Percentiles rank a stretch among this genome's conserved stretches.
Evolutionary conservation across 192 early-diverging fungal species (phyloP).

Genomic region (Gamsiella multidivaricata): DNA sequence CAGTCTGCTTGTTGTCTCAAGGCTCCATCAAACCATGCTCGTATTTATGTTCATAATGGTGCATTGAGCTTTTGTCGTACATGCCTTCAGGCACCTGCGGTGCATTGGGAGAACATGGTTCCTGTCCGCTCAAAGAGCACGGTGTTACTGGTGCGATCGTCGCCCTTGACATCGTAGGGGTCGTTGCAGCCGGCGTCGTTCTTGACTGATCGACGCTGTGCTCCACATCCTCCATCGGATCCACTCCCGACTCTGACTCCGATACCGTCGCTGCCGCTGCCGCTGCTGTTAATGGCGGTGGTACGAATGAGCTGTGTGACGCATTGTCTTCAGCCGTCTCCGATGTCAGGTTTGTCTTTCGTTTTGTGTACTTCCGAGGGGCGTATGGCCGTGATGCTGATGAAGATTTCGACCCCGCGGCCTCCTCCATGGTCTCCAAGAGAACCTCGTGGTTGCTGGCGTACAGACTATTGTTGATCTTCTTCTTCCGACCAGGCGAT

Average conservation of each 20-base stretch:
- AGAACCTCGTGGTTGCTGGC: constrained; percentile 50
- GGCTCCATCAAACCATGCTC: constrained; percentile 19
- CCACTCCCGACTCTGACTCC: constrained; percentile 2
- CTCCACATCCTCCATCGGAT: constrained; percentile 23
- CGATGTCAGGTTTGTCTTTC: constrained; percentile 3
- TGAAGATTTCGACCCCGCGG: background rate
- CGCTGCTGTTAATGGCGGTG: background rate
- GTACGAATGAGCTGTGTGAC: no score
- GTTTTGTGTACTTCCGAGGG: constrained; percentile 40
- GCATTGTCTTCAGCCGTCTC: background rate
- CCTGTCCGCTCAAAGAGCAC: constrained; percentile 19
- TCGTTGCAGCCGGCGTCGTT: background rate
- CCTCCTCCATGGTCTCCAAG: constrained; percentile 20
- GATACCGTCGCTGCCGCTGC: background rate
- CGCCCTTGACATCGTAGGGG: background rate
- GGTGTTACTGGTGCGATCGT: background rate
- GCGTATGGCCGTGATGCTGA: constrained; percentile 10
- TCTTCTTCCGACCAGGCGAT: constrained; percentile 43
- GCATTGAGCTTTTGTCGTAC: constrained; percentile 1
- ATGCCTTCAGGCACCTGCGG: background rate
- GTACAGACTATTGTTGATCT: constrained; percentile 51
- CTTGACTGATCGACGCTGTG: background rate
- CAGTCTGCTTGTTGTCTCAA: no score
- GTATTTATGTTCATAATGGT: constrained; percentile 13
- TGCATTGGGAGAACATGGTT: background rate